Evolutionary conservation across 108 stramenopile genomes (phyloP), one percentile per base, ranked within the genome.

Genomic region (Schizochytrium sp.): DNA sequence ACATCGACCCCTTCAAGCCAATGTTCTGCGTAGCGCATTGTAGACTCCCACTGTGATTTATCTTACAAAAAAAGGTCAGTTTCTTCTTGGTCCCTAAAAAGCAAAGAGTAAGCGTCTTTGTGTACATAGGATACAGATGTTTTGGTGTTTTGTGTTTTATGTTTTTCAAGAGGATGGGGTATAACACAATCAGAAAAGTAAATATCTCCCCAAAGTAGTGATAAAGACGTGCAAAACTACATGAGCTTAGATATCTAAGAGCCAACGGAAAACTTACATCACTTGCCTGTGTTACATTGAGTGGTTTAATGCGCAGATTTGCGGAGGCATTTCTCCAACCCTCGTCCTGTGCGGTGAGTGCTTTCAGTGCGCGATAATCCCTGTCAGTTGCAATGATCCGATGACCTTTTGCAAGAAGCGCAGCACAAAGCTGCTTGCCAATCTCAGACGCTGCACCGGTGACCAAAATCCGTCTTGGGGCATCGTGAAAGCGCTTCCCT

Each of bases 41-140:
- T 69, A 38, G 64, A 69, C 28, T 69, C 42, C 64, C 64, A 69
- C 64, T 69, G 64, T 69, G 19, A 69, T 69, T 10, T 15, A 69
- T 69, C 44, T 12, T 8, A 44, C 44, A 44, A 38, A 15, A 15
- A 12, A 69, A 15, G 3, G 44, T 44, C 64, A 60, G 17, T 60
- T 17, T n/a, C 59, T n/a, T n/a, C 59, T n/a, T 60, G 28, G 17
- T 17, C 59, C 19, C 28, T n/a, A n/a, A 60, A 60, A 60, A 60
- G 59, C 59, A n/a, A 1, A n/a, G 17, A 60, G 19, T 60, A n/a
- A n/a, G 59, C 2, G 28, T 28, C 28, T 28, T 28, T 28, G 28
- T 28, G 28, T 28, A 28, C 28, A 28, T 28, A 28, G 28, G 28
- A 28, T 28, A 28, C 28, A 28, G 28, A 28, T 28, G 28, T 28